Conservation (phyloP, 2,329 filamentous ascomycete genomes). For the Hypoxylon sp. region DNA sequence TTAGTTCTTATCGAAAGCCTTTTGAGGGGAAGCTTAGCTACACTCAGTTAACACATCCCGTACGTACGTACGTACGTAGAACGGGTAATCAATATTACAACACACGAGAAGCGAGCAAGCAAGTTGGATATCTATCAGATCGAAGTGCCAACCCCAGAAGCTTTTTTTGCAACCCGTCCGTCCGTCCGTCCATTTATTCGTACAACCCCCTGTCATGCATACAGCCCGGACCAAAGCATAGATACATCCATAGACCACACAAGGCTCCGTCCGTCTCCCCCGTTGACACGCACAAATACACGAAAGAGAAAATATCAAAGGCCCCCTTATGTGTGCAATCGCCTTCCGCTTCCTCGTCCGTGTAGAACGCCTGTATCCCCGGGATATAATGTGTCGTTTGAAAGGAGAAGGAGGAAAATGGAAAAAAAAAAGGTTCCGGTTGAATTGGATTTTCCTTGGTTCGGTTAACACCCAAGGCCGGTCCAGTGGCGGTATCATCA, state of each 20-base stretch:
- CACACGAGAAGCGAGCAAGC: not conserved
- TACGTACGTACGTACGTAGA: not conserved
- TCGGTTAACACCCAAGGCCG: constrained; percentile 6
- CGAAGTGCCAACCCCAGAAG: not conserved
- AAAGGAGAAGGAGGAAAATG: not conserved
- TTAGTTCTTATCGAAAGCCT: not conserved
- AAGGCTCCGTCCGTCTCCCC: not conserved
- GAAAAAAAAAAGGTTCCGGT: constrained; percentile 17
- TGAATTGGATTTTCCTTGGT: constrained; percentile 5
- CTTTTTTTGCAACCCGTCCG: not conserved
- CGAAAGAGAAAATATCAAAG: constrained; percentile 15
- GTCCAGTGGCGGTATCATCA: not conserved
- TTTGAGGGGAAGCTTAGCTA: not conserved
- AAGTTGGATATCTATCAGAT: constrained; percentile 3
- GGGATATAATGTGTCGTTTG: constrained; percentile 33
- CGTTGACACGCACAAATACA: not conserved
- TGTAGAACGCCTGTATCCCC: constrained; percentile 38
- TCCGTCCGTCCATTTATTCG: not conserved
- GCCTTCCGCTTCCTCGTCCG: constrained; percentile 23
- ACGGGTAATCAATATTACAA: not conserved
- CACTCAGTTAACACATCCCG: not conserved
- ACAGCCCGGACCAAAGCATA: not conserved
- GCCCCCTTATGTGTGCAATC: constrained; percentile 12
- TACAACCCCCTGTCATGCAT: not conserved
- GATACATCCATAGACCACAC: not conserved